phyloP scores from a whole-genome alignment of 2,329 filamentous ascomycete genomes.

The Aureobasidium sp. region DNA sequence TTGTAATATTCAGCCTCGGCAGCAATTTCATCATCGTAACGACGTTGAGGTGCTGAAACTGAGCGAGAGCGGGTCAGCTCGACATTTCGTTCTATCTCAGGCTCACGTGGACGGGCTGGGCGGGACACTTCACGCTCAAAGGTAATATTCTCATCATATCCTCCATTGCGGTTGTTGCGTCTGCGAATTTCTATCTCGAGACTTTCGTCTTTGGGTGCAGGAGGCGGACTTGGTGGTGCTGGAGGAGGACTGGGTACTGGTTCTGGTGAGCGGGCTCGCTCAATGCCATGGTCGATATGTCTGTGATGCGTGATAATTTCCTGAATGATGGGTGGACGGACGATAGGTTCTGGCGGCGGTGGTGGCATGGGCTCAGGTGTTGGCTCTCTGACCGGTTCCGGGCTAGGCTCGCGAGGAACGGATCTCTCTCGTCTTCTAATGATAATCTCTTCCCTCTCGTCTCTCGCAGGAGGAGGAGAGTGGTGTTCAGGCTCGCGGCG shows the following conservation, averaged over 20 bases:
- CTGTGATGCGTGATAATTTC: conserved; percentile 85
- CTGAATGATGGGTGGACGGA: conserved; percentile 73
- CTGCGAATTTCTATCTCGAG: conserved; percentile 52
- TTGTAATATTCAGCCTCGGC: conserved; percentile 56
- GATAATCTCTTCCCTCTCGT: conserved; percentile 38
- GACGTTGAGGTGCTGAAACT: conserved; percentile 36
- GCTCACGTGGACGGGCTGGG: conserved; percentile 1
- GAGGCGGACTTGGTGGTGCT: conserved; percentile 44
- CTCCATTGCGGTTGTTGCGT: conserved; percentile 43
- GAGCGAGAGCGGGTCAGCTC: conserved; percentile 33
- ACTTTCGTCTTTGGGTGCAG: conserved; percentile 40
- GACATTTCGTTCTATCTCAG: conserved; percentile 14
- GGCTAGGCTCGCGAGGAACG: conserved; percentile 26
- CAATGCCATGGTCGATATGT: conserved; percentile 72
- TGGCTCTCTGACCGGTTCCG: conserved; percentile 30
- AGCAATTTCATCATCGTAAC: conserved; percentile 46
- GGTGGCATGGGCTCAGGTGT: conserved; percentile 43
- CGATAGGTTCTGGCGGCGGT: conserved; percentile 56
- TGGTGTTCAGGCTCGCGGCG: conserved; percentile 34
- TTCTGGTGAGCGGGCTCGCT: conserved; percentile 34
- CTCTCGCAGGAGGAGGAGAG: conserved; percentile 24
- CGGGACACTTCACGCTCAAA: conserved; percentile 36
- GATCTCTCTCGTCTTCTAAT: conserved; percentile 37
- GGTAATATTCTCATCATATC: conserved; percentile 61
- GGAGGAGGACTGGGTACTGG: conserved; percentile 36